These are phyloP conservation scores for Backusella tuberculispora DNA, from an alignment of 192 early-diverging fungal species.

Conservation along the genomic window DNA sequence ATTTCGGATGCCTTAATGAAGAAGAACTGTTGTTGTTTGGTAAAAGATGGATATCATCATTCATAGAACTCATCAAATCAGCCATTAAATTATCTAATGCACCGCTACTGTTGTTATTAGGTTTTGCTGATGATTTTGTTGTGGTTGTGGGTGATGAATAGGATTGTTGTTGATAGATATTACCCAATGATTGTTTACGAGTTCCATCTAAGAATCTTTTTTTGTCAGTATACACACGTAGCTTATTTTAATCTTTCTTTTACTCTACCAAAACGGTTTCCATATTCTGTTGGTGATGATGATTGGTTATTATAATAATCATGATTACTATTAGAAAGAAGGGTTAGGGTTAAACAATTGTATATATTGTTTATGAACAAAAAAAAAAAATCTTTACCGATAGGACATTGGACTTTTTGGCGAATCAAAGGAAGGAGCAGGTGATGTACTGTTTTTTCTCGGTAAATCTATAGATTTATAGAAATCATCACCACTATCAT, in stretches of 20 bases:
- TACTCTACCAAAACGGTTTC: conserved; percentile 21
- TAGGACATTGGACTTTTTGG: conserved; percentile 18
- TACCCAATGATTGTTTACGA: conserved; percentile 17
- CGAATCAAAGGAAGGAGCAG: conserved; percentile 10
- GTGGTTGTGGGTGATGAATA: conserved; percentile 1
- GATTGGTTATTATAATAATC: neutral
- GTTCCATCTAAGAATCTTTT: conserved; percentile 11
- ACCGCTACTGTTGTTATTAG: conserved; percentile 16
- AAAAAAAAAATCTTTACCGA: conserved; percentile 2
- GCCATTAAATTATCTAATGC: conserved; percentile 39
- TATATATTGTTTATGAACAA: neutral
- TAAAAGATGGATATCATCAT: conserved; percentile 17
- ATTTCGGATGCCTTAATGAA: neutral
- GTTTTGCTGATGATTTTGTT: neutral
- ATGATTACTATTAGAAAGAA: neutral
- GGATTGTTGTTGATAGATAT: conserved; percentile 7
- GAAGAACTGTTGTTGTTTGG: neutral
- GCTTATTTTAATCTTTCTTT: neutral
- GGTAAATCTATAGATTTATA: conserved; percentile 19
- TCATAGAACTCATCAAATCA: conserved; percentile 40
- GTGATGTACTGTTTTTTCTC: conserved; percentile 23
- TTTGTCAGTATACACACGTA: neutral
- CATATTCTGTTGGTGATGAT: conserved; percentile 4
- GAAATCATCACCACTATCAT: neutral
- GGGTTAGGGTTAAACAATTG: neutral